Percentiles rank a stretch among this genome's conserved stretches.
These are phyloP conservation scores for Stagonosporopsis rhizophila DNA, from an alignment of 2,329 filamentous ascomycete genomes.

Conservation along the genomic window DNA sequence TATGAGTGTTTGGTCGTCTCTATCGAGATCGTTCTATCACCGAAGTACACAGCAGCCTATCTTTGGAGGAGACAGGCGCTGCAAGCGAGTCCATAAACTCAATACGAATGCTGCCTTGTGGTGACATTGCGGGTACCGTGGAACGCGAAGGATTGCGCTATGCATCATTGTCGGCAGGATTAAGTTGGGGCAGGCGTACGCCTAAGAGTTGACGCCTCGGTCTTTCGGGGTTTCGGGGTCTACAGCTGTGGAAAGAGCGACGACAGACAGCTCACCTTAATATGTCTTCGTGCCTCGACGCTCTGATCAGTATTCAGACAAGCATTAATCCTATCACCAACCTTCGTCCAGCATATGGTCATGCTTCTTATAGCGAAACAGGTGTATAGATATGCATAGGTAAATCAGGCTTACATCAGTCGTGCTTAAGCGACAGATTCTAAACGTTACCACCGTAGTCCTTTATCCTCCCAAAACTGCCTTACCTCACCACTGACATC, in stretches of 20 bases:
- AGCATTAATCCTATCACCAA: background rate
- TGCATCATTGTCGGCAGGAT: background rate
- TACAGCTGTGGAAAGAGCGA: background rate
- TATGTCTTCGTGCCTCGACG: background rate
- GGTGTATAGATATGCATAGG: background rate
- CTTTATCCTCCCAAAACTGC: slow-evolving; percentile 26
- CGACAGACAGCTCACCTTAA: background rate
- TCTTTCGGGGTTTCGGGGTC: slow-evolving; percentile 1
- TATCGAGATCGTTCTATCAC: background rate
- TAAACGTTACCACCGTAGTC: background rate
- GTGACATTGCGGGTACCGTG: background rate
- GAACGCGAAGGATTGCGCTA: background rate
- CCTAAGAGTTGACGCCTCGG: background rate
- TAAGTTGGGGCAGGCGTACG: background rate
- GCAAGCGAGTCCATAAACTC: too few species aligned
- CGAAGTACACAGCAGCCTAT: background rate
- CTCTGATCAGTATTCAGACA: background rate
- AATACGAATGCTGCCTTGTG: background rate
- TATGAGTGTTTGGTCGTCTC: background rate
- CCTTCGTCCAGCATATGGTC: background rate
- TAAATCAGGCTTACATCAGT: too few species aligned
- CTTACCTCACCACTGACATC: slow-evolving; percentile 34
- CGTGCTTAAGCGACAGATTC: background rate
- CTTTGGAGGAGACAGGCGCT: background rate
- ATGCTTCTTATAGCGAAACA: background rate